Conservation (phyloP, 805 yeast genomes). For the Candida piceae region DNA sequence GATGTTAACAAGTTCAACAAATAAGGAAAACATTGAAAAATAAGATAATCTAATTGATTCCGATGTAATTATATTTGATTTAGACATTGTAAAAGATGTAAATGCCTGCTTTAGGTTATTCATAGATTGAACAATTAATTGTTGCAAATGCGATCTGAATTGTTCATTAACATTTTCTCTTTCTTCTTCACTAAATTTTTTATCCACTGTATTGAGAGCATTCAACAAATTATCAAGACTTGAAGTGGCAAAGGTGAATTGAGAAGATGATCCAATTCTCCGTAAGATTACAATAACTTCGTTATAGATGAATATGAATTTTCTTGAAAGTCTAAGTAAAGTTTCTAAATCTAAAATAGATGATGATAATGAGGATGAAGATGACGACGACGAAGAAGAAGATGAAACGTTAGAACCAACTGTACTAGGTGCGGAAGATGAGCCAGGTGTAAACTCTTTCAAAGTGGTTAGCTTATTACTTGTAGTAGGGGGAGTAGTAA, state of each 20-base stretch:
- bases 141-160: constrained; percentile 12
- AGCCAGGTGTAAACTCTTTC: constrained; percentile 11
- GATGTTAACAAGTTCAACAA: constrained; percentile 22
- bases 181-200: constrained; percentile 11
- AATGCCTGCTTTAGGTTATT: constrained; percentile 17
- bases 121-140: constrained; percentile 18
- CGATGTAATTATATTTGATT: constrained; percentile 4
- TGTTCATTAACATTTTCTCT: constrained; percentile 9
- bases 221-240: constrained; percentile 14
- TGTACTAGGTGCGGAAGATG: too few species aligned
- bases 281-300: constrained; percentile 14
- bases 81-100: constrained; percentile 12
- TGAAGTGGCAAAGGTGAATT: constrained; percentile 10
- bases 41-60: constrained; percentile 23
- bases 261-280: constrained; percentile 12
- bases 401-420: too few species aligned
- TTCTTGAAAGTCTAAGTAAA: constrained; percentile 17
- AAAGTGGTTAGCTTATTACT: too few species aligned
- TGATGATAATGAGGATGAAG: not conserved
- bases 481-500: too few species aligned
- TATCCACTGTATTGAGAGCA: constrained; percentile 17
- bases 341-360: constrained; percentile 6
- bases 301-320: constrained; percentile 18
- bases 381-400: not conserved
- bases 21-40: constrained; percentile 24